A percentile compares a stretch with the other conserved stretches of the same genome.
These are phyloP conservation scores for Penicillium chermesinum DNA, from an alignment of 495 filamentous ascomycete species.

Conservation along the genomic window DNA sequence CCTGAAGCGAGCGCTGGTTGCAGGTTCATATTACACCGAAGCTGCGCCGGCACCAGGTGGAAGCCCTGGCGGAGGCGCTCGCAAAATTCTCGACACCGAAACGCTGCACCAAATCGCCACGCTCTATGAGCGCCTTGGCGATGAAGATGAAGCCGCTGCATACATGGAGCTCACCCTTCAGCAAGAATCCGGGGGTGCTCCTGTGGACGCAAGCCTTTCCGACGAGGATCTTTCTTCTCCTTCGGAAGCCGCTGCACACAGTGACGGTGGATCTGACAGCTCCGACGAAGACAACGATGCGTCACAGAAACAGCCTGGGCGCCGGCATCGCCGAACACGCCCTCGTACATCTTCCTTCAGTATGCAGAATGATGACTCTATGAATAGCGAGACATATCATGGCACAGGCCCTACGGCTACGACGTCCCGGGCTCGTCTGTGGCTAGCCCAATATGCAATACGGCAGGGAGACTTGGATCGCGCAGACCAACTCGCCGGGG, in stretches of 20 bases:
- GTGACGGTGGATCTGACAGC: constrained; percentile 35
- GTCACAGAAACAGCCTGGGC: constrained; percentile 7
- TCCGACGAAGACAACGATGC: constrained; percentile 40
- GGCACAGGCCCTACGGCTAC: constrained; percentile 78
- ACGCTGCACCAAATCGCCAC: constrained; percentile 83
- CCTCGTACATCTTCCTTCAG: constrained; percentile 30
- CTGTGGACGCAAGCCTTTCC: constrained; percentile 25
- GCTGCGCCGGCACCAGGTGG: constrained; percentile 25
- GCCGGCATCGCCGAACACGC: constrained; percentile 20
- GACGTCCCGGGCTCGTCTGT: constrained; percentile 88
- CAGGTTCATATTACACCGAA: constrained; percentile 74
- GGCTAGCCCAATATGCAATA: constrained; percentile 84
- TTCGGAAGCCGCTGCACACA: constrained; percentile 17
- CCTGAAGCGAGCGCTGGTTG: constrained; percentile 82
- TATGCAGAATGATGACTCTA: constrained; percentile 45
- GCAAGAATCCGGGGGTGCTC: constrained; percentile 65
- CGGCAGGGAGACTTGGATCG: constrained; percentile 63
- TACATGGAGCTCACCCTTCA: constrained; percentile 95
- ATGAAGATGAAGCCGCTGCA: constrained; percentile 70
- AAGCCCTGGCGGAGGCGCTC: constrained; percentile 19
- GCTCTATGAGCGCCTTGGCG: constrained; percentile 75
- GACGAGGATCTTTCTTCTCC: constrained; percentile 29
- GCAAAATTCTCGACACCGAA: constrained; percentile 75
- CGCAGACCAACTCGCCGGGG: constrained; percentile 76
- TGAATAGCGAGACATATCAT: constrained; percentile 37